Conservation (phyloP, 257 asterid genomes). For the Solanum stenotomum region DNA sequence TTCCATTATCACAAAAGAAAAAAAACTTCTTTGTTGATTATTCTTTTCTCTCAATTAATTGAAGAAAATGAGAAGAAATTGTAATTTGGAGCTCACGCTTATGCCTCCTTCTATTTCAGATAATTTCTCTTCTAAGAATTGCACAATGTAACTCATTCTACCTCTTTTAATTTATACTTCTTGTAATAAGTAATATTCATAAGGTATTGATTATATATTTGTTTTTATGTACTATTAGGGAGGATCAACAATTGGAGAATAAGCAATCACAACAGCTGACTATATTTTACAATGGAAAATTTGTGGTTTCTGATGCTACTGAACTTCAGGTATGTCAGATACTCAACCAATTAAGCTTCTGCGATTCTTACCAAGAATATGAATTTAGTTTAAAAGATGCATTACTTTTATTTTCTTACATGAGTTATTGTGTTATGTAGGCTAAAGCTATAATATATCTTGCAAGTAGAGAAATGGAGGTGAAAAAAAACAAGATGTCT, state of each 20-base stretch:
- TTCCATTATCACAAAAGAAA: background rate
- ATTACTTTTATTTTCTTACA: background rate
- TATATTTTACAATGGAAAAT: constrained; percentile 41
- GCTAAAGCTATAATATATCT: constrained; percentile 13
- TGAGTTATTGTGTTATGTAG: background rate
- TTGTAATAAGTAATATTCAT: background rate
- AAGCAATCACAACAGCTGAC: constrained; percentile 19
- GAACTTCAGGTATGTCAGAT: constrained; percentile 18
- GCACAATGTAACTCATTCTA: background rate
- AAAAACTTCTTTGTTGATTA: background rate
- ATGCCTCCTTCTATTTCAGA: constrained; percentile 3
- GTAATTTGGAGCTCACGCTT: constrained; percentile 20
- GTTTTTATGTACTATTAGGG: background rate
- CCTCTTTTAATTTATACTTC: background rate
- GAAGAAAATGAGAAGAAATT: constrained; percentile 14
- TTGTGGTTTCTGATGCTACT: constrained; percentile 42
- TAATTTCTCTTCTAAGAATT: background rate
- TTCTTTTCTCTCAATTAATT: background rate
- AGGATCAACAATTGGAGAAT: background rate
- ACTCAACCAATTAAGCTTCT: too few relatives aligned
- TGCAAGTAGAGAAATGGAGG: constrained; percentile 15
- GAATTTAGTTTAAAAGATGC: background rate
- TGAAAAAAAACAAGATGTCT: background rate
- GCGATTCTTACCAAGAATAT: background rate
- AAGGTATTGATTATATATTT: background rate